Conservation (phyloP, 257 asterid species). For the Cynanchum wilfordii region DNA sequence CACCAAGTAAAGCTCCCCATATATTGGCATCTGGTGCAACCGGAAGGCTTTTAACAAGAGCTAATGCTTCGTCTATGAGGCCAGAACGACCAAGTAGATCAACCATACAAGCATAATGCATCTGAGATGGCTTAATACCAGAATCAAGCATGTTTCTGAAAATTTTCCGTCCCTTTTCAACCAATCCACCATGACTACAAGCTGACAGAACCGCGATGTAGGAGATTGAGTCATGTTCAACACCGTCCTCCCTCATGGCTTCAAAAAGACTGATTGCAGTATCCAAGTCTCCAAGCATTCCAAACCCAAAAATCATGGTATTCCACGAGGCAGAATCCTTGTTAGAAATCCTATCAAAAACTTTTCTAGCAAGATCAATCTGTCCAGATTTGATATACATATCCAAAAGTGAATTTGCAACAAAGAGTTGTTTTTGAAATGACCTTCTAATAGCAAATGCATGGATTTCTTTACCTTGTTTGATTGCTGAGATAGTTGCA, state of each 20-base stretch:
- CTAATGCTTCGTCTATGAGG: slow-evolving; percentile 49
- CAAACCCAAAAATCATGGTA: slow-evolving; percentile 68
- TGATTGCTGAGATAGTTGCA: slow-evolving; percentile 51
- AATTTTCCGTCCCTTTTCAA: slow-evolving; percentile 42
- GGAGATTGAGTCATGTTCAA: slow-evolving; percentile 49
- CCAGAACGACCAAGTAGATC: slow-evolving; percentile 78
- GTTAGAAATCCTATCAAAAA: slow-evolving; percentile 42
- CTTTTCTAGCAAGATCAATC: slow-evolving; percentile 39
- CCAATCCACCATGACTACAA: slow-evolving; percentile 69
- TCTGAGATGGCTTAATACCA: slow-evolving; percentile 50
- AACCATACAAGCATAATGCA: slow-evolving; percentile 83
- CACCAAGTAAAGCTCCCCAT: slow-evolving; percentile 85
- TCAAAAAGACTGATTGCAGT: slow-evolving; percentile 57
- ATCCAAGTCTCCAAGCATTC: slow-evolving; percentile 54
- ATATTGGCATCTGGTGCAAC: slow-evolving; percentile 41
- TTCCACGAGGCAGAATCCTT: slow-evolving; percentile 72
- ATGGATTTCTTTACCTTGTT: slow-evolving; percentile 68
- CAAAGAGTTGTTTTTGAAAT: slow-evolving; percentile 46
- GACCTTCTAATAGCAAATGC: slow-evolving; percentile 48
- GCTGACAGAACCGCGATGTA: slow-evolving; percentile 62
- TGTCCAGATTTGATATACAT: slow-evolving; percentile 61
- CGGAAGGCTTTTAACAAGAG: slow-evolving; percentile 39
- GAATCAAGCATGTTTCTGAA: slow-evolving; percentile 50
- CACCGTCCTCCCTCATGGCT: slow-evolving; percentile 44
- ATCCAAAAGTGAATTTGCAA: slow-evolving; percentile 67